Evolutionary conservation across 768 basidiomycete species (phyloP), one percentile per base, ranked within the genome.

Genomic region (Floccularia luteovirens): DNA sequence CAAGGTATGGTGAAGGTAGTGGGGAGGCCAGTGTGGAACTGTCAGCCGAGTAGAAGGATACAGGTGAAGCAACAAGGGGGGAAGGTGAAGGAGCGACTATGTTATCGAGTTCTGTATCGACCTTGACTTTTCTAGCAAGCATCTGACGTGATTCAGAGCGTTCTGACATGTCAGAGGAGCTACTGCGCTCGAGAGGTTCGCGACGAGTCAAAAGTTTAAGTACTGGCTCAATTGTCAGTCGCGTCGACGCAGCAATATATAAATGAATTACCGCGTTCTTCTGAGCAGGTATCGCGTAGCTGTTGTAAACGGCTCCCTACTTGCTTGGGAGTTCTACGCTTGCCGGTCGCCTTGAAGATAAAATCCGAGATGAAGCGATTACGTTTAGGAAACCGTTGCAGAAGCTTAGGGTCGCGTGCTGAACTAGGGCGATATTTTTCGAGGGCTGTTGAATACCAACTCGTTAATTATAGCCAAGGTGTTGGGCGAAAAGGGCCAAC

Each of bases 281-380:
- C 77, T 33, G 66, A 62, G 48, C 73, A 66, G 3, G 77, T 78
- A 51, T 83, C 79, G 45, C 78, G 63, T 33, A 83, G 63, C 48
- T 82, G 80, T 50, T 83, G 81, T 31, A 83, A 63, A 32, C 81
- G 72, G 51, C 77, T 79, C 24, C 81, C 79, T 36, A 83, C 79
- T 55, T 82, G 80, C 55, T 82, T 82, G 16, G 80, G 63, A 11
- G 81, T 78, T 48, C 81, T 66, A 19, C 59, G 58, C 47, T 70
- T 66, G 5, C 77, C 75, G 2, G 81, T 82, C 16, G 57, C 58
- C 14, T 61, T 55, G 51, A 67, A 68, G 53, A 83, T 80, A 55
- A 77, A 70, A 43, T 80, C 69, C 34, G 81, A 74, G 48, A 82
- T 78, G 56, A 69, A 79, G 28, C 72, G 71, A 59, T 83, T 83